phyloP scores from a whole-genome alignment of 176 grass and related monocot genomes.

The Juncus effusus region DNA sequence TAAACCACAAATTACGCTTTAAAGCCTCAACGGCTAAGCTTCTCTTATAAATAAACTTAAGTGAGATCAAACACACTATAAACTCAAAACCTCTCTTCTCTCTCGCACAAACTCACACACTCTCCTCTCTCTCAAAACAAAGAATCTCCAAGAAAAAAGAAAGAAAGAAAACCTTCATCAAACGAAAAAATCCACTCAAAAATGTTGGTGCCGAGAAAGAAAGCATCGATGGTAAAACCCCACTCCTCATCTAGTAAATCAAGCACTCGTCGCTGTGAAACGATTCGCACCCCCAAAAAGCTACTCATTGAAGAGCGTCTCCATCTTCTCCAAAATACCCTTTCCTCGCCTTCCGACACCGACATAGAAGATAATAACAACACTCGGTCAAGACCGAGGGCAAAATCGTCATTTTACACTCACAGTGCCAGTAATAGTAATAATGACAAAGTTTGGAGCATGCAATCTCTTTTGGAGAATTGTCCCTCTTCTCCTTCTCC shows the following conservation, averaged over 20 bases:
- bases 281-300: constrained; percentile 5
- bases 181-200: background rate
- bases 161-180: background rate
- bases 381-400: background rate
- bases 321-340: constrained; percentile 2
- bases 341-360: constrained; percentile 9
- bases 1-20: background rate
- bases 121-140: background rate
- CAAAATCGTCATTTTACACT: background rate
- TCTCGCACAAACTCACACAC: background rate
- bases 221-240: constrained; percentile 3
- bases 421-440: background rate
- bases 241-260: constrained; percentile 18
- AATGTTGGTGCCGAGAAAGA: constrained; percentile 29
- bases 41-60: constrained; percentile 18
- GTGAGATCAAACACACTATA: background rate
- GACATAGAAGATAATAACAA: constrained; percentile 8
- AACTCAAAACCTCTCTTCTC: background rate
- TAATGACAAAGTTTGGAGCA: constrained; percentile 2
- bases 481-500: constrained; percentile 61
- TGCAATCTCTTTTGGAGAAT: constrained; percentile 14
- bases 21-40: no score
- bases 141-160: constrained; percentile 21
- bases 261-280: background rate
- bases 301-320: constrained; percentile 9